Base-by-base conservation (phyloP, 305 asterid genomes). In the Solanum chacoense region DNA sequence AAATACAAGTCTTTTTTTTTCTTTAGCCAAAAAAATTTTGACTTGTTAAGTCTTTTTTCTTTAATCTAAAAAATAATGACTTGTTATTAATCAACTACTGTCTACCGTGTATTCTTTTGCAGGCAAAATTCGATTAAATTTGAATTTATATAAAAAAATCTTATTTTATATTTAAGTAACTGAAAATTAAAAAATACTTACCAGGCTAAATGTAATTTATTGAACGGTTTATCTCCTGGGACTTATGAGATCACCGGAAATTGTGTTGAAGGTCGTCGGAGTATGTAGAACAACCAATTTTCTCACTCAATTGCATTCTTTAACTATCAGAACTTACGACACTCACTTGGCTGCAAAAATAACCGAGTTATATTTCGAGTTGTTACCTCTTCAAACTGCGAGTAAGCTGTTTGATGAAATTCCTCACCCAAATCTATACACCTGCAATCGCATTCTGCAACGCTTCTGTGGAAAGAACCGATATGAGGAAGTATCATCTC, bases 401-500 rank as follows among this genome's bases (percentile, higher is more conserved):
- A 93, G 93, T 89, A 94, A 96, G 31, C 87, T 97, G 94, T 93
- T 97, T 90, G 98, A 94, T 34, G 98, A 95, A 94, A 95, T 88
- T 91, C 94, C 96, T 79, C 88, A 89, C 1, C 89, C 92, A 79
- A 90, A 85, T 85, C 42, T 85, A 14, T 80, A 40, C 65, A 65
- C 88, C 63, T 93, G 93, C 92, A 95, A 94, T 88, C 75, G 90
- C 85, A 89, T 93, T 36, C 91, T 95, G 83, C 92, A 90, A 71
- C 42, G 89, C 90, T 93, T 74, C 31, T 93, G 92, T 89, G 86
- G 91, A 24, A 90, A 83, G 26, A 94, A 90, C 88, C 94, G 72
- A 63, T 94, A 91, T 81, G 42, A 85, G 50, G 94, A 93, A 65
- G 89, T 93, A 2, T n/a, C 92, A 79, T 37, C 50, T 77, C 93